phyloP scores from a whole-genome alignment of 2,329 filamentous ascomycete species.

The Sclerotinia borealis region DNA sequence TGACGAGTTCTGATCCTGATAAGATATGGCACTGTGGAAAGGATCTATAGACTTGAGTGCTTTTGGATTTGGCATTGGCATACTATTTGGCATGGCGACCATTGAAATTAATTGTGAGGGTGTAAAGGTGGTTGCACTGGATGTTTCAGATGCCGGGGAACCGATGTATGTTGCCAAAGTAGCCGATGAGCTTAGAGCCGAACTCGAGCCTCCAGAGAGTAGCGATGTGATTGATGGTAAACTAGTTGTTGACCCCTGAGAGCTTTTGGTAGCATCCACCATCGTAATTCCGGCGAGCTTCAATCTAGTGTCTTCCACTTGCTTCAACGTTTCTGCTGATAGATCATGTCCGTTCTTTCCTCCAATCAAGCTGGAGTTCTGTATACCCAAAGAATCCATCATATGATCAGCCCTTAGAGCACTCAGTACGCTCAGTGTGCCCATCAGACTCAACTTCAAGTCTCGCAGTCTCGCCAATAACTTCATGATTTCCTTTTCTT shows the following conservation, averaged over 20 bases:
- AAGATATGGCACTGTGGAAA: conserved; percentile 13
- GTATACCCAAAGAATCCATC: conserved; percentile 17
- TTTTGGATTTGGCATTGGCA: conserved; percentile 1
- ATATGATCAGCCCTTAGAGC: conserved; percentile 16
- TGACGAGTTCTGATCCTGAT: background rate
- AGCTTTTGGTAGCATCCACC: background rate
- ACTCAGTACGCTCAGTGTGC: conserved; percentile 16
- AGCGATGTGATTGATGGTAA: background rate
- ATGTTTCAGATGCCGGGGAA: background rate
- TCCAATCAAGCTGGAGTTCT: conserved; percentile 15
- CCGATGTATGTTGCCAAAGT: background rate
- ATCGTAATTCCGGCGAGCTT: conserved; percentile 11
- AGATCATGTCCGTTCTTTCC: background rate
- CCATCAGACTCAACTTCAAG: conserved; percentile 20
- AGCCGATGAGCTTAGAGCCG: background rate
- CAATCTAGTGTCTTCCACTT: conserved; percentile 12
- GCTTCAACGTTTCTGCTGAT: conserved; percentile 12
- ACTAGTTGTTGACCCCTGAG: background rate
- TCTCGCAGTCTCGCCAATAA: conserved; percentile 18
- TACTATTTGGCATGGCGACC: background rate
- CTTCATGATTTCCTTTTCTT: conserved; percentile 21
- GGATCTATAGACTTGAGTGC: conserved; percentile 14
- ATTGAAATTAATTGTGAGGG: background rate
- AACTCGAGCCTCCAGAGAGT: background rate
- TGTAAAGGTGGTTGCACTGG: background rate